Conservation (phyloP, 2,329 filamentous ascomycete species). For the Lachnellula cervina region DNA sequence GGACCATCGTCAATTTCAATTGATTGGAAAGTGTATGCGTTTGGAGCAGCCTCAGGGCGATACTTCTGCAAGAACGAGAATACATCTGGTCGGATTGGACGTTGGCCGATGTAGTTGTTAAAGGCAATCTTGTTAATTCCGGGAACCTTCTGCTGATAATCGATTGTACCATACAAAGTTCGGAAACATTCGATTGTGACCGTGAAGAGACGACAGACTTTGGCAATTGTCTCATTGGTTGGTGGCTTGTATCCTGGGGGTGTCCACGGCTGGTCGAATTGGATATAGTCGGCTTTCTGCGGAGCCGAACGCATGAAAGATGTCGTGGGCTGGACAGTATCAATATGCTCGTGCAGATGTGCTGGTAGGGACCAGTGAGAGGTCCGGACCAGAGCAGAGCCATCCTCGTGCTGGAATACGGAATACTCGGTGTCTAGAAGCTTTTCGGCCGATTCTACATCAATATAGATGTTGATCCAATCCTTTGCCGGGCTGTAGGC, state of each 20-base stretch:
- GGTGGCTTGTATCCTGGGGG: slow-evolving; percentile 29
- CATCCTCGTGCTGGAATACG: slow-evolving; percentile 50
- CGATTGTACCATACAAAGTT: slow-evolving; percentile 17
- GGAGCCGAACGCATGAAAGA: slow-evolving; percentile 46
- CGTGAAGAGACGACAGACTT: slow-evolving; percentile 58
- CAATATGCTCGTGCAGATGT: slow-evolving; percentile 53
- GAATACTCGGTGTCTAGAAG: slow-evolving; percentile 49
- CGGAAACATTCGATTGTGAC: slow-evolving; percentile 21
- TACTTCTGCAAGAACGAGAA: slow-evolving; percentile 14
- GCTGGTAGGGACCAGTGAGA: slow-evolving; percentile 53
- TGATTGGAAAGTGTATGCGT: slow-evolving; percentile 8
- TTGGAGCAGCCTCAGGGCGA: slow-evolving; percentile 9
- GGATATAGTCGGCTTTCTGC: slow-evolving; percentile 9
- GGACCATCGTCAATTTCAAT: slow-evolving; percentile 15
- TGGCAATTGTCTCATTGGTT: slow-evolving; percentile 24
- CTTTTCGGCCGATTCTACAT: slow-evolving; percentile 46
- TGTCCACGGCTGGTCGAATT: slow-evolving; percentile 24
- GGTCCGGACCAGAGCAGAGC: slow-evolving; percentile 46
- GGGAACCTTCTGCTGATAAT: slow-evolving; percentile 15
- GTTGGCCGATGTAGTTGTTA: slow-evolving; percentile 22
- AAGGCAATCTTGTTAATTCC: slow-evolving; percentile 21
- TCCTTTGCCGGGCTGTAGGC: slow-evolving; percentile 50
- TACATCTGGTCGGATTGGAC: slow-evolving; percentile 20
- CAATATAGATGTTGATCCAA: slow-evolving; percentile 50
- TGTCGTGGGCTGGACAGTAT: slow-evolving; percentile 56